Evolutionary conservation across 2,329 filamentous ascomycete genomes (phyloP), one percentile per base, ranked within the genome.

Genomic region (Sodiomyces alkalinus): DNA sequence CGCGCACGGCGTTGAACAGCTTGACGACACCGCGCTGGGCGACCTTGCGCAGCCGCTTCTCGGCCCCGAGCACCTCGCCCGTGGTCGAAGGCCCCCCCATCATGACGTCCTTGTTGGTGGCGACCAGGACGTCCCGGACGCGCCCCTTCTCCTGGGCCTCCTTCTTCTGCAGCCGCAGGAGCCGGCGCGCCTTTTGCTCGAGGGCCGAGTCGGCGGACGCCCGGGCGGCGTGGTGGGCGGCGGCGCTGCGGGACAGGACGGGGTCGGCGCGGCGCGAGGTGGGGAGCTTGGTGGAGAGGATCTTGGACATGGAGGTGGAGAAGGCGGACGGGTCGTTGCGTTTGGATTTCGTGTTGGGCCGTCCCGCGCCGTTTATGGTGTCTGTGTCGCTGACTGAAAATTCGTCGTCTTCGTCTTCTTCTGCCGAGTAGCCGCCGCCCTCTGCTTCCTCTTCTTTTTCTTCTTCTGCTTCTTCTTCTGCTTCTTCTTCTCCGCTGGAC

Each of bases 1-100:
- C 82, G 24, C 87, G 67, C 18, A 98, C 85, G 0, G 90, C 90
- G 51, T 96, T 94, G 57, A 98, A 98, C 33, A 98, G 62, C 61
- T 87, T 92, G 15, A 96, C 78, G 22, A 98, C 90, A 69, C 87
- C 87, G 30, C 83, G 69, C 55, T 94, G 83, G 24, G 86, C 86
- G 27, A 81, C 83, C 60, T 92, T 90, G 44, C 80, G 73, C 45
- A 96, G 52, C 38, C 72, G 63, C 56, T 75, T 78, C 61, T 96
- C 87, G 42, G 75, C 68, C 45, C 80, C 81, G 44, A 72, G 48
- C 16, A 68, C 64, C 37, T 66, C 58, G 11, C 56, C 56, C 16
- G 66, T 66, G 13, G 67, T 68, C 31, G 49, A 49, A 38, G 38
- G 42, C 33, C 50, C 43, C 19, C 52, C 52, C 6, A 43, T 56